Percentiles rank a stretch among this genome's conserved stretches.
Evolutionary conservation across 805 yeast genomes (phyloP).

Genomic region (Suhomyces pyralidae): DNA sequence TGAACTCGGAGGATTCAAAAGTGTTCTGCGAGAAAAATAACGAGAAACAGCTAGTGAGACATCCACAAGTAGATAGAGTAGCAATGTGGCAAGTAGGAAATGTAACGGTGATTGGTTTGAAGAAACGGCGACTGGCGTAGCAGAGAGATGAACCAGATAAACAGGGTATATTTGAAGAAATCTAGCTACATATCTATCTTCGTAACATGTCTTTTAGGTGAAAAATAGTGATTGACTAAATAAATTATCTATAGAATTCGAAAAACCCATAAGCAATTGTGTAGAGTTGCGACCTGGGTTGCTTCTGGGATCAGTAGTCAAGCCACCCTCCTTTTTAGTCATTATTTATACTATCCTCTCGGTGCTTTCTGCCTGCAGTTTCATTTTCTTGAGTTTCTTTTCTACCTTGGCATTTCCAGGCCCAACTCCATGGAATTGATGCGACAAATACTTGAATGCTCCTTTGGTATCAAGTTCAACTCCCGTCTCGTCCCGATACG

Average conservation of each 20-base stretch:
- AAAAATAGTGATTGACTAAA: not conserved
- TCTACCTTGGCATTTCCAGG: slow-evolving; percentile 17
- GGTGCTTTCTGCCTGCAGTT: slow-evolving; percentile 4
- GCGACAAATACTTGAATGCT: slow-evolving; percentile 76
- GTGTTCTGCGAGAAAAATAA: not conserved
- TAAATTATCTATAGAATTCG: not conserved
- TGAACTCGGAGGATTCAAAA: not conserved
- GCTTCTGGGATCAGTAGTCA: too few relatives aligned
- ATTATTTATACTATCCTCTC: not conserved
- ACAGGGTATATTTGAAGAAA: too few relatives aligned
- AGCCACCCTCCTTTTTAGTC: too few relatives aligned
- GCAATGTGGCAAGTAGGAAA: too few relatives aligned
- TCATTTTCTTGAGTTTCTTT: slow-evolving; percentile 9
- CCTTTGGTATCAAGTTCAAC: slow-evolving; percentile 56
- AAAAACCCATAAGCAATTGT: too few relatives aligned
- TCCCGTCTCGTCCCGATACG: slow-evolving; percentile 66
- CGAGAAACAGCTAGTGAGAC: too few relatives aligned
- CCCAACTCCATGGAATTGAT: slow-evolving; percentile 67
- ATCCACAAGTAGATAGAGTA: too few relatives aligned
- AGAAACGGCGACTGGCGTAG: too few relatives aligned
- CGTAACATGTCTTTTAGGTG: not conserved
- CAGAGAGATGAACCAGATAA: too few relatives aligned
- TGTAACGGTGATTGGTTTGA: too few relatives aligned
- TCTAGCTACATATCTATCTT: too few relatives aligned
- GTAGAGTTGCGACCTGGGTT: too few relatives aligned